Base-by-base conservation (phyloP, 768 basidiomycete species). In the Sistotremastrum niveocremeum region DNA sequence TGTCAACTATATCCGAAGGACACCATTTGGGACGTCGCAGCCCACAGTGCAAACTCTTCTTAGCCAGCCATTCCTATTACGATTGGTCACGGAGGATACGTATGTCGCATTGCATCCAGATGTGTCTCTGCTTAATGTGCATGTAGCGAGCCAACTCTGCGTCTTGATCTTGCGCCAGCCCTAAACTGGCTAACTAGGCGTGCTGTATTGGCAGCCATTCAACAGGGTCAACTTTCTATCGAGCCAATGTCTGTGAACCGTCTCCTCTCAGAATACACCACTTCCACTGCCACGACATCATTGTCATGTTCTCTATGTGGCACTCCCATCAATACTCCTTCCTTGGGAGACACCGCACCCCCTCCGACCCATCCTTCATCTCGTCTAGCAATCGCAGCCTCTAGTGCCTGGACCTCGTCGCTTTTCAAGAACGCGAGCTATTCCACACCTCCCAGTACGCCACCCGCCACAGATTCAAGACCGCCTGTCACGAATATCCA, bases 161-260 rank as follows among this genome's bases (percentile, higher is more conserved):
- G 95, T 6, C 73, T 99, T 11, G 95, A 98, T 57, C 67, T 86
- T n/a, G 91, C 95, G 0, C 88, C 93, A 0, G 86, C 90, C 8
- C 67, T 99, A 34, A 91, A 87, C 56, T 98, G 88, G 86, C 70
- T 98, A n/a, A 83, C 84, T 10, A 75, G 91, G 30, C 79, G 90
- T 31, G 79, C 80, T 4, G 83, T 98, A 28, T 71, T 81, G 3
- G 65, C 77, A 29, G 94, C 94, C 4, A 85, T 99, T 48, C 78
- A 97, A 52, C 75, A 72, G 6, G 89, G 89, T 0, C 84, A 91
- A 57, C 73, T 99, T 31, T 77, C 74, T 9, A 80, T 99, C 44
- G 94, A 98, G 57, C 93, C 94, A 3, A 72, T 91, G 49, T 66
- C 84, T 0, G 73, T 79, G 12, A 57, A 65, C 4, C 65, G 71